Evolutionary conservation across 2,329 filamentous ascomycete species (phyloP).

Genomic region (Colletotrichum horii): DNA sequence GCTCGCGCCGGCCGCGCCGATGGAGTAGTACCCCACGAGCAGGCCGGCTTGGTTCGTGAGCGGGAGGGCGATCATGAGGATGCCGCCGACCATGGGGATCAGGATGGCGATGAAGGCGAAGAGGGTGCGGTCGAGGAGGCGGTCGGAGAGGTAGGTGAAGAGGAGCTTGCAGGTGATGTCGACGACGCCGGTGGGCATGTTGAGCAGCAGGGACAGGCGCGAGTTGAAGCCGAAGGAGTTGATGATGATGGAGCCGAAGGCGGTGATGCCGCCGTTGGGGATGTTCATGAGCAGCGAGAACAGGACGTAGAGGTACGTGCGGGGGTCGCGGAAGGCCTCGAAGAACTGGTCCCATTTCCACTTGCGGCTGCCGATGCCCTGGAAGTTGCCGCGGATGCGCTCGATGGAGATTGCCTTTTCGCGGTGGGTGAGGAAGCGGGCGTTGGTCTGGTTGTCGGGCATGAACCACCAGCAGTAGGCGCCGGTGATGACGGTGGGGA

Average conservation of each 20-base stretch:
- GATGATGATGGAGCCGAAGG: constrained; percentile 23
- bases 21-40: constrained; percentile 28
- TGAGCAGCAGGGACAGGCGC: constrained; percentile 10
- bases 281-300: constrained; percentile 40
- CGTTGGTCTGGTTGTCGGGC: constrained; percentile 62
- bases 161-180: constrained; percentile 25
- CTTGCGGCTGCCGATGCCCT: constrained; percentile 55
- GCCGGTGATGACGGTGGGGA: constrained; percentile 27
- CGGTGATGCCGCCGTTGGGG: constrained; percentile 26
- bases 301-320: constrained; percentile 58
- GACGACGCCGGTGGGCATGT: constrained; percentile 25
- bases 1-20: constrained; percentile 27
- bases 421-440: constrained; percentile 59
- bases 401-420: constrained; percentile 58
- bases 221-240: constrained; percentile 23
- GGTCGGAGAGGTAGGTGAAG: constrained; percentile 31
- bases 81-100: constrained; percentile 29
- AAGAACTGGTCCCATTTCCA: constrained; percentile 49
- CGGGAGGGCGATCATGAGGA: constrained; percentile 31
- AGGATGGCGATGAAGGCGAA: constrained; percentile 31
- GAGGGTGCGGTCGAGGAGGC: constrained; percentile 26
- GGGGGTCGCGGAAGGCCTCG: constrained; percentile 53
- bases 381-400: constrained; percentile 51
- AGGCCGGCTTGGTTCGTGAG: constrained; percentile 25
- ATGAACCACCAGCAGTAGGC: constrained; percentile 35